These are phyloP conservation scores for Aspergillus saccharolyticus DNA, from an alignment of 495 filamentous ascomycete species.

Conservation along the genomic window DNA sequence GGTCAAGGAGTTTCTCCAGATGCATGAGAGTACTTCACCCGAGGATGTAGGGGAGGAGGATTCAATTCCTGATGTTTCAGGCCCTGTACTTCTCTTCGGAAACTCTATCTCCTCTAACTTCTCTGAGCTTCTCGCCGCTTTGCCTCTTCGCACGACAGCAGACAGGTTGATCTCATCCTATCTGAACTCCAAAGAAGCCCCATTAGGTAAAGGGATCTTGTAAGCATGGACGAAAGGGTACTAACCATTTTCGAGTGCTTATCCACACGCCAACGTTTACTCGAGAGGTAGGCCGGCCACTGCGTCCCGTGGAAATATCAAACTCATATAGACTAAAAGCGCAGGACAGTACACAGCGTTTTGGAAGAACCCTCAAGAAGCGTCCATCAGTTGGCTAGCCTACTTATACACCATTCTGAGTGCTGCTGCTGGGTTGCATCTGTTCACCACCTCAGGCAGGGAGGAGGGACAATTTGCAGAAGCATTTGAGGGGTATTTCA, in stretches of 20 bases:
- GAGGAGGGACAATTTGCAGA: conserved; percentile 16
- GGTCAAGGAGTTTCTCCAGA: conserved; percentile 22
- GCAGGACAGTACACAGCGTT: conserved; percentile 20
- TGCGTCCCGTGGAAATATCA: neutral
- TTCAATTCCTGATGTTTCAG: conserved; percentile 7
- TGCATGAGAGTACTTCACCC: conserved; percentile 16
- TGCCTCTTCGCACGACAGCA: conserved; percentile 27
- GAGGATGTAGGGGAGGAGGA: conserved; percentile 15
- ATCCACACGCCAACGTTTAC: conserved; percentile 37
- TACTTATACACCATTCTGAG: conserved; percentile 17
- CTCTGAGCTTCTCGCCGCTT: conserved; percentile 23
- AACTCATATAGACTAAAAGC: neutral
- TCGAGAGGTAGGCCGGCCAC: conserved; percentile 15
- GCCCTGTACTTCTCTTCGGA: conserved; percentile 30
- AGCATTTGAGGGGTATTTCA: conserved; percentile 15
- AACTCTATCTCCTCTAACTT: conserved; percentile 18
- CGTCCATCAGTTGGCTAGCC: conserved; percentile 13
- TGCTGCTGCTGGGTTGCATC: conserved; percentile 12
- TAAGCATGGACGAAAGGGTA: neutral
- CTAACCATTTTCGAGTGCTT: conserved; percentile 20
- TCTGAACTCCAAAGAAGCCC: conserved; percentile 31
- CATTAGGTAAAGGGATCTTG: conserved; percentile 18
- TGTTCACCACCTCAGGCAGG: conserved; percentile 15
- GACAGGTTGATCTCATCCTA: conserved; percentile 33
- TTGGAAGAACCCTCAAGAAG: conserved; percentile 16